Base-by-base conservation (phyloP, 306 rosid genomes). In the Abrus pulchellus region DNA sequence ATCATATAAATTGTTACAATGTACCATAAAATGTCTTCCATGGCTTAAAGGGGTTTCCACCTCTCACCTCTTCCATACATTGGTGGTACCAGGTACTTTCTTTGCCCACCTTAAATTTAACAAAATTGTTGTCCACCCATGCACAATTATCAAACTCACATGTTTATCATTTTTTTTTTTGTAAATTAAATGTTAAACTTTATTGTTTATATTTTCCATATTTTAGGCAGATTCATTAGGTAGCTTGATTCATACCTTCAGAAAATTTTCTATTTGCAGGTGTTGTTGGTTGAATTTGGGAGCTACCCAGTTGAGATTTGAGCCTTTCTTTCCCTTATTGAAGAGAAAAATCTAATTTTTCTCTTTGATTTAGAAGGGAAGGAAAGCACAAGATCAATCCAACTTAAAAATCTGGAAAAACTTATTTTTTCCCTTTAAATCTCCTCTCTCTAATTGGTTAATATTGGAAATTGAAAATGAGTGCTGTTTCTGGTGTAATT, bases 401-500 rank as follows among this genome's bases (percentile, higher is more conserved):
- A 20, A 20, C 20, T 20, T 20, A 20, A 20, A 20, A 20, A 20
- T 20, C 20, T 20, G 20, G 20, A 20, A 20, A 20, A 20, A 20
- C 20, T 20, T 20, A 20, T 20, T 20, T 20, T 20, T 20, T 20
- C 20, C 20, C 20, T 20, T 20, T 20, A 20, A 20, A 20, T 20
- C 20, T 20, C 20, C 20, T 20, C 20, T 20, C 20, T 20, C 20
- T 20, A 20, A 20, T 20, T 20, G 20, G 20, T 20, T 20, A 20
- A 20, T 20, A 20, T 65, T 57, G 40, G 59, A 9, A 56, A 74
- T 85, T 41, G 65, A 54, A 55, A 81, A 93, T 96, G 97, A 80
- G 84, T 82, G 43, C 44, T 10, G 83, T 95, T 30, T 94, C 97
- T 68, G 99, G 97, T 50, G 91, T 96, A n/a, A 76, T 96, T 85